Percentiles rank a stretch among this genome's conserved stretches.
Evolutionary conservation across 176 grass and related monocot genomes (phyloP).

Genomic region (Dactylis glomerata): DNA sequence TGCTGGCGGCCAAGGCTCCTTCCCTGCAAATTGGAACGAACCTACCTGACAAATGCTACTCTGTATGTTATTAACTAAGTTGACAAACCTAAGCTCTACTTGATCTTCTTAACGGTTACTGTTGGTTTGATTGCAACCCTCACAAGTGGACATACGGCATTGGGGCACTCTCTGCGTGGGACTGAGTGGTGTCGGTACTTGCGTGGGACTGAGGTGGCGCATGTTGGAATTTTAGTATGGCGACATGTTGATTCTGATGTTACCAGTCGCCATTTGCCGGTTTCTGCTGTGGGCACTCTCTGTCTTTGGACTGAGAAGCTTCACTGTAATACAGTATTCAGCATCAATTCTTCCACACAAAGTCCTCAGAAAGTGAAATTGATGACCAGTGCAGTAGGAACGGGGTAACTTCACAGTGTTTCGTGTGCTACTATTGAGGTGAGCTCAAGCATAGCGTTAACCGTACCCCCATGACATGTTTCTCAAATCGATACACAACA

Average conservation of each 20-base stretch:
- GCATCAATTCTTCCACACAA: not conserved
- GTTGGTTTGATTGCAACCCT: not conserved
- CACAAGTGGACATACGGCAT: too few relatives aligned
- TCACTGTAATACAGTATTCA: not conserved
- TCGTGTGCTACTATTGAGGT: not conserved
- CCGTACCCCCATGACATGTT: too few relatives aligned
- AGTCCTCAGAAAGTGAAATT: not conserved
- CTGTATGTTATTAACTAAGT: not conserved
- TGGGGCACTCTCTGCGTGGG: not conserved
- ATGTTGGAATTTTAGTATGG: not conserved
- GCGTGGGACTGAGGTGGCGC: slow-evolving; percentile 13
- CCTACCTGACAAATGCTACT: not conserved
- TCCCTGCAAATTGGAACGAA: not conserved
- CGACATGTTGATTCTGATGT: not conserved
- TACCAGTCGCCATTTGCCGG: not conserved
- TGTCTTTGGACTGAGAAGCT: not conserved
- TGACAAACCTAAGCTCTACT: not conserved
- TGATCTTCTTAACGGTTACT: not conserved
- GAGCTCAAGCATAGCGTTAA: not conserved
- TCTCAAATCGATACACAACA: too few relatives aligned
- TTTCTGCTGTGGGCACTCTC: not conserved
- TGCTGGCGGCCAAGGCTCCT: slow-evolving; percentile 2
- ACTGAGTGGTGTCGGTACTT: not conserved
- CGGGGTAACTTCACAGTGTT: not conserved
- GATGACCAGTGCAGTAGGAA: not conserved